phyloP scores from a whole-genome alignment of 257 asterid genomes.

The Osmanthus fragrans region DNA sequence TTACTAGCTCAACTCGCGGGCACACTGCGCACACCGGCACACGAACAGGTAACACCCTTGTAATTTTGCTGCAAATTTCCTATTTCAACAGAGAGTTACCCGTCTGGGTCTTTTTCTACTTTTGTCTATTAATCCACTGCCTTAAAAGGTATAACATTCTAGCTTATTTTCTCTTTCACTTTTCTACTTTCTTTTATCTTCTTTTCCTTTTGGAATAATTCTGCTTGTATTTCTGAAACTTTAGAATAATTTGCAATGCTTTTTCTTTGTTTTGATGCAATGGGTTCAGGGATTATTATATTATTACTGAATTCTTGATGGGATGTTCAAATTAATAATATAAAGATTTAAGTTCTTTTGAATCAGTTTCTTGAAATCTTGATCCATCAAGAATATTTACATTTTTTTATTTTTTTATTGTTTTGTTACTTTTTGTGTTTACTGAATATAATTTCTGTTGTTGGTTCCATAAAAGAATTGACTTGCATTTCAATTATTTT shows the following conservation, averaged over 20 bases:
- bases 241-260: slow-evolving; percentile 14
- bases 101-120: slow-evolving; percentile 35
- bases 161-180: slow-evolving; percentile 16
- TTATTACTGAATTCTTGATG: slow-evolving; percentile 20
- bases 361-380: not conserved
- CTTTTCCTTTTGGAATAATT: not conserved
- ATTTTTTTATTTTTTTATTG: not conserved
- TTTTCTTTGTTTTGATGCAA: slow-evolving; percentile 19
- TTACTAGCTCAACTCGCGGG: slow-evolving; percentile 16
- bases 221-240: slow-evolving; percentile 9
- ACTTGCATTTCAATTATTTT: slow-evolving; percentile 7
- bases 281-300: slow-evolving; percentile 10
- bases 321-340: not conserved
- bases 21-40: slow-evolving; percentile 22
- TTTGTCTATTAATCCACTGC: slow-evolving; percentile 38
- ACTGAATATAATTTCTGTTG: slow-evolving; percentile 18
- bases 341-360: not conserved
- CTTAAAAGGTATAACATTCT: slow-evolving; percentile 40
- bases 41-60: not conserved
- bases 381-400: not conserved
- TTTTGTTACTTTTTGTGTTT: slow-evolving; percentile 10
- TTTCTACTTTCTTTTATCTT: not conserved
- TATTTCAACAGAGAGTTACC: slow-evolving; percentile 27
- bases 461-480: slow-evolving; percentile 22
- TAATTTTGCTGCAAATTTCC: slow-evolving; percentile 27